Conservation (phyloP, 176 grass and related monocot species). For the Avena sativa region DNA sequence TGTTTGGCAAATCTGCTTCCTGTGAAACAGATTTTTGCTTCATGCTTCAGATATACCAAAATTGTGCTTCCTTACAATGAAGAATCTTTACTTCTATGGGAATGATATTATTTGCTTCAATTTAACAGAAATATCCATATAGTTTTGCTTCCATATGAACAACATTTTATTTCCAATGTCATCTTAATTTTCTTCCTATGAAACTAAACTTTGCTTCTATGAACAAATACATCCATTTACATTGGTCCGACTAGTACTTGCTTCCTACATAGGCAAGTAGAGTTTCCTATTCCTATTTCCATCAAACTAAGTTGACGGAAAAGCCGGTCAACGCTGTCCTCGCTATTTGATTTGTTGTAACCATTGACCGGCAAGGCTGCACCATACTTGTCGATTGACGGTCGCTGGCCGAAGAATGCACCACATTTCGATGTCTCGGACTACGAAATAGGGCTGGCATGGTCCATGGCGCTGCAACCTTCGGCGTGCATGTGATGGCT, state of each 20-base stretch:
- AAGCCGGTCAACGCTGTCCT: background rate
- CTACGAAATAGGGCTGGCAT: no score
- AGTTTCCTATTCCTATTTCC: background rate
- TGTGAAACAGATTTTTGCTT: background rate
- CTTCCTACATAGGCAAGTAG: background rate
- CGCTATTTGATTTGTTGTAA: background rate
- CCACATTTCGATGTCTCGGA: background rate
- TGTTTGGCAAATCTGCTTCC: background rate
- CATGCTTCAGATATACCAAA: background rate
- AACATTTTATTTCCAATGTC: background rate
- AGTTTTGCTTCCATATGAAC: background rate
- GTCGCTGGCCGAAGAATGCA: background rate
- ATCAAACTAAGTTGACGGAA: background rate
- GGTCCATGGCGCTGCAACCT: no score
- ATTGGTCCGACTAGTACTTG: background rate
- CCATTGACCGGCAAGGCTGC: background rate
- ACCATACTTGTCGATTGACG: background rate
- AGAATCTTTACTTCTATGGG: no score
- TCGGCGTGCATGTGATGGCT: no score
- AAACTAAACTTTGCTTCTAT: background rate
- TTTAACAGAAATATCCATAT: background rate
- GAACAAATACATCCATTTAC: background rate
- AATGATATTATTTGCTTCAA: background rate
- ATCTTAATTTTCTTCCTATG: background rate
- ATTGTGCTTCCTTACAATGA: background rate